These are phyloP conservation scores for Diplodia mutila DNA, from an alignment of 2,329 filamentous ascomycete genomes.

Conservation along the genomic window DNA sequence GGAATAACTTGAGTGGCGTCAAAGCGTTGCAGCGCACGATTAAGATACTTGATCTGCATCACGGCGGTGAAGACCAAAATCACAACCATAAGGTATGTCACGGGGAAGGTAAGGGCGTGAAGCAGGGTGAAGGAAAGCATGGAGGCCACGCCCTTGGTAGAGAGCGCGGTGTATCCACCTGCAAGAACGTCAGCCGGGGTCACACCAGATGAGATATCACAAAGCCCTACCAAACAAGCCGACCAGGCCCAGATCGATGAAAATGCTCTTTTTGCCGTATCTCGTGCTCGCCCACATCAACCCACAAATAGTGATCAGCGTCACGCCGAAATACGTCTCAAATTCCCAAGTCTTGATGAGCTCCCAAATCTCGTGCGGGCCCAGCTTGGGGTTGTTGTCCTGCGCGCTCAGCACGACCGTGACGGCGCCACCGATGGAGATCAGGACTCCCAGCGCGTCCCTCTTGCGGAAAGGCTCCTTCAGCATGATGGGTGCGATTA, in stretches of 20 bases:
- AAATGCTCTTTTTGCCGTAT: constrained; percentile 83
- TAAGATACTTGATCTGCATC: constrained; percentile 97
- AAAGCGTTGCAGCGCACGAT: constrained; percentile 86
- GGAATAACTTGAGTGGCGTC: constrained; percentile 98
- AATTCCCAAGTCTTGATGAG: constrained; percentile 89
- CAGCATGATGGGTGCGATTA: constrained; percentile 92
- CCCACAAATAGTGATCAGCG: constrained; percentile 69
- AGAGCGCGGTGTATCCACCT: constrained; percentile 95
- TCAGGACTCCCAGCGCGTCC: constrained; percentile 85
- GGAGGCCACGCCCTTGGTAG: constrained; percentile 95
- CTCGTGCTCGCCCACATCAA: constrained; percentile 82
- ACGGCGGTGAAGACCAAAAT: constrained; percentile 83
- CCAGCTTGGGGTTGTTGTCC: constrained; percentile 85
- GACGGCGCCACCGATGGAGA: constrained; percentile 85
- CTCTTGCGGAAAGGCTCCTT: constrained; percentile 85
- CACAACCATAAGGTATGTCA: constrained; percentile 83
- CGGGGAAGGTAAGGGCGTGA: constrained; percentile 85
- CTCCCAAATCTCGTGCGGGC: constrained; percentile 85
- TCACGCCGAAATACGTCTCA: constrained; percentile 84
- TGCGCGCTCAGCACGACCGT: constrained; percentile 92
- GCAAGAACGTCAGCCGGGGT: constrained; percentile 31
- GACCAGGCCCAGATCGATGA: constrained; percentile 92
- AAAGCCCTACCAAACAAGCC: constrained; percentile 76
- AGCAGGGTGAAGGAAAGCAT: constrained; percentile 90
- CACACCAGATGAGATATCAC: neutral